Base-by-base conservation (phyloP, 2,329 filamentous ascomycete species). In the Fusarium musae region DNA sequence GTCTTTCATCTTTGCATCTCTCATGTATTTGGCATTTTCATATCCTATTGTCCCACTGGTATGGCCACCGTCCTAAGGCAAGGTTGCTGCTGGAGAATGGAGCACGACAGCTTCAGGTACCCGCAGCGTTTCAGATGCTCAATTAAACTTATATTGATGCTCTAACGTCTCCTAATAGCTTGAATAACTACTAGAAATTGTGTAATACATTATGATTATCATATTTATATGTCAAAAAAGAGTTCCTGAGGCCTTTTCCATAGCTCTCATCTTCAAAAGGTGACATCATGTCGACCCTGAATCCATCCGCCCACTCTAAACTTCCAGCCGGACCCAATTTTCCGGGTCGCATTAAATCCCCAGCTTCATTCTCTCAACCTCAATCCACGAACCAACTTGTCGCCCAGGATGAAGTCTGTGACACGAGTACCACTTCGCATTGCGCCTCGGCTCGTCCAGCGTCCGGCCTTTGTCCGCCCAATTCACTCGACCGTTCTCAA, bases 401-500 rank as follows among this genome's bases (percentile, higher is more conserved):
- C 59, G 44, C 70, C 42, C 57, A 67, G 30, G 39, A 88, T 88
- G 86, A 84, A 84, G 69, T 77, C 81, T 30, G 72, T 83, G 39
- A 76, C 82, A 30, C 82, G 81, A 78, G 73, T 84, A 74, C 79
- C 82, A n/a, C 76, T 85, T 30, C 81, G 81, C 50, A 78, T 82
- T 52, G 77, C 79, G 59, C 72, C 79, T 21, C 79, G 79, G 64
- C 73, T 75, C 42, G 21, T 69, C 63, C 71, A 69, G 42, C 46
- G 66, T 46, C 62, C 69, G 10, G 70, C 66, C 2, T 67, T 71
- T 42, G 40, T 73, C 61, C 78, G 80, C 16, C 66, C 80, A 8
- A 72, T 85, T 66, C 82, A 82, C 70, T 76, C 79, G 56, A 79
- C 79, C 47, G 68, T 76, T 64, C 72, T 75, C 56, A 79, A 81